These are phyloP conservation scores for Delonix regia DNA, from an alignment of 306 rosid species.

Conservation along the genomic window DNA sequence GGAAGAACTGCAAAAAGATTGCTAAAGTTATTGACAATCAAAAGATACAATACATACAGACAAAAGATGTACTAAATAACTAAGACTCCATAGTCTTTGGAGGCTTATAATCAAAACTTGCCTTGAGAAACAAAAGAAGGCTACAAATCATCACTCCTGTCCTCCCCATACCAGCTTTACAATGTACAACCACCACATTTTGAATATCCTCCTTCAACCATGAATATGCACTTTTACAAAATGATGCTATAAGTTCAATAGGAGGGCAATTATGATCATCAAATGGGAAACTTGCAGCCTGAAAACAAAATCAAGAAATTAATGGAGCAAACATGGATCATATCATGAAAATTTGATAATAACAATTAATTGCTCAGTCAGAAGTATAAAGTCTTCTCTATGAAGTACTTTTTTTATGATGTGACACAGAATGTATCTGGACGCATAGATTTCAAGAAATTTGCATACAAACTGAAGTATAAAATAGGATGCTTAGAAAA, in stretches of 20 bases:
- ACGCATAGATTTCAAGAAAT: neutral
- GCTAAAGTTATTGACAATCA: conserved; percentile 30
- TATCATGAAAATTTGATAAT: conserved; percentile 26
- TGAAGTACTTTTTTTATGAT: neutral
- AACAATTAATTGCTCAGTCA: neutral
- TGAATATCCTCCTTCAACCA: conserved; percentile 97
- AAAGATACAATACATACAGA: conserved; percentile 3
- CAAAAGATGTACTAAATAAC: conserved; percentile 21
- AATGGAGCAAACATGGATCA: conserved; percentile 34
- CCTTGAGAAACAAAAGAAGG: conserved; percentile 92
- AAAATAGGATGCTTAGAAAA: conserved; percentile 18
- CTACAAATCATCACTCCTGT: conserved; percentile 96
- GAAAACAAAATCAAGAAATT: conserved; percentile 45
- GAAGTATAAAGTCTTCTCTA: neutral
- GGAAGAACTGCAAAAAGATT: conserved; percentile 71
- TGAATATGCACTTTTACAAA: conserved; percentile 88
- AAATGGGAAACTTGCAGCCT: conserved; percentile 96
- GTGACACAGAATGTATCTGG: conserved; percentile 4
- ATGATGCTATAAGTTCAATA: conserved; percentile 74
- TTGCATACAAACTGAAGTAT: neutral
- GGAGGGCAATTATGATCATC: conserved; percentile 97
- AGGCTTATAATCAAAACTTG: conserved; percentile 37
- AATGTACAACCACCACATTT: conserved; percentile 93
- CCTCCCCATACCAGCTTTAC: conserved; percentile 98
- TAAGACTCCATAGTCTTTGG: conserved; percentile 18